Conservation (phyloP, 2,329 filamentous ascomycete genomes). For the Thielaviopsis ethacetica region DNA sequence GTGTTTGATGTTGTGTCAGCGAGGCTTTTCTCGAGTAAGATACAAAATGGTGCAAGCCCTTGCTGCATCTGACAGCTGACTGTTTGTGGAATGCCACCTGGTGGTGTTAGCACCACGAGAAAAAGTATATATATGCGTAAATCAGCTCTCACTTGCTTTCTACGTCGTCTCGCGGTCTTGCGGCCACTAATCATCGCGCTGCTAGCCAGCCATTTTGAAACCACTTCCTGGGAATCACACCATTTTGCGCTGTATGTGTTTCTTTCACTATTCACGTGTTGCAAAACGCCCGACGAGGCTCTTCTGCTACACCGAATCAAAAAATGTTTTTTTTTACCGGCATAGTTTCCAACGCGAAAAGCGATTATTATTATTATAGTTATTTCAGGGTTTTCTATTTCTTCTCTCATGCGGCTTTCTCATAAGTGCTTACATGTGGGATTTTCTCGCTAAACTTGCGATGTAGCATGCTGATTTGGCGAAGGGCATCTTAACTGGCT, state of each 20-base stretch:
- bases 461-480: not conserved
- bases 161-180: not conserved
- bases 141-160: not conserved
- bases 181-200: not conserved
- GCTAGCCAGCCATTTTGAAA: not conserved
- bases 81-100: not conserved
- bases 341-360: not conserved
- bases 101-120: not conserved
- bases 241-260: not conserved
- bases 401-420: not conserved
- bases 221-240: not conserved
- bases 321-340: not conserved
- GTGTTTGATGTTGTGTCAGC: not conserved
- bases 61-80: not conserved
- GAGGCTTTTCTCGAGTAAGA: not conserved
- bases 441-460: not conserved
- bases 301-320: not conserved
- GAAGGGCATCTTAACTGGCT: not conserved
- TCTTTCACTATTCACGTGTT: not conserved
- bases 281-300: not conserved
- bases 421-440: not conserved
- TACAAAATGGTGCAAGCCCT: not conserved
- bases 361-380: not conserved
- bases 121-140: too few relatives aligned
- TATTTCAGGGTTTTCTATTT: not conserved